Conservation (phyloP, 495 filamentous ascomycete species). For the Extremus antarcticus region DNA sequence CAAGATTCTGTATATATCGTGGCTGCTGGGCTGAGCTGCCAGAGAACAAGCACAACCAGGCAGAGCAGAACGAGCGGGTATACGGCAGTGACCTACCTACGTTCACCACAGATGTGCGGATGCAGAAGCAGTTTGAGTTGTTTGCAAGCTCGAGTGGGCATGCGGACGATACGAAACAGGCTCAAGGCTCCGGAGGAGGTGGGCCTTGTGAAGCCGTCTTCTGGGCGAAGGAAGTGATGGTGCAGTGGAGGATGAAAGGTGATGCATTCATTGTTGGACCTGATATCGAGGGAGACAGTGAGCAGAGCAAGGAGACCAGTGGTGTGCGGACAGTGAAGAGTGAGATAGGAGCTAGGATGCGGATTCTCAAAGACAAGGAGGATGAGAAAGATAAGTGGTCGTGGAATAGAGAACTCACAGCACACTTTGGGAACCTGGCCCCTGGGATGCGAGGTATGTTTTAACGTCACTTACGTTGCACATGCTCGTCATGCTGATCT, state of each 20-base stretch:
- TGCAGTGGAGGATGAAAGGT: constrained; percentile 79
- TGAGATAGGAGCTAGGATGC: constrained; percentile 35
- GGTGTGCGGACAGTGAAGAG: constrained; percentile 39
- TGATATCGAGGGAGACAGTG: constrained; percentile 41
- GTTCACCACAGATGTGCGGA: constrained; percentile 79
- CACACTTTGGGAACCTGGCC: constrained; percentile 76
- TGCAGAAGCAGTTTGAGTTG: constrained; percentile 69
- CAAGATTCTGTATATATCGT: constrained; percentile 61
- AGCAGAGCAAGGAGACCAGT: constrained; percentile 31
- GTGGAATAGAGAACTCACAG: constrained; percentile 66
- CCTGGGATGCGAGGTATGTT: constrained; percentile 44
- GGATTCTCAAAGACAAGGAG: constrained; percentile 27
- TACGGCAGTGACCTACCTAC: constrained; percentile 67
- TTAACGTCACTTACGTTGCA: background rate
- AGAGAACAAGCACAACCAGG: constrained; percentile 55
- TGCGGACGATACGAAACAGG: constrained; percentile 27
- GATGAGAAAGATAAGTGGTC: constrained; percentile 31
- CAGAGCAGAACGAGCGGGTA: constrained; percentile 50
- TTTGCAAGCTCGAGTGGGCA: constrained; percentile 36
- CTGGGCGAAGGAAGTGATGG: constrained; percentile 59
- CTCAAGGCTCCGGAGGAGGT: constrained; percentile 48
- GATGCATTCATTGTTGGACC: constrained; percentile 45
- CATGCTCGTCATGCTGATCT: background rate
- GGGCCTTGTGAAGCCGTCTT: constrained; percentile 70
- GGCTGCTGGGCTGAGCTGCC: constrained; percentile 69